Evolutionary conservation across 306 rosid species (phyloP), one percentile per base, ranked within the genome.

Genomic region (Leucaena leucocephala): DNA sequence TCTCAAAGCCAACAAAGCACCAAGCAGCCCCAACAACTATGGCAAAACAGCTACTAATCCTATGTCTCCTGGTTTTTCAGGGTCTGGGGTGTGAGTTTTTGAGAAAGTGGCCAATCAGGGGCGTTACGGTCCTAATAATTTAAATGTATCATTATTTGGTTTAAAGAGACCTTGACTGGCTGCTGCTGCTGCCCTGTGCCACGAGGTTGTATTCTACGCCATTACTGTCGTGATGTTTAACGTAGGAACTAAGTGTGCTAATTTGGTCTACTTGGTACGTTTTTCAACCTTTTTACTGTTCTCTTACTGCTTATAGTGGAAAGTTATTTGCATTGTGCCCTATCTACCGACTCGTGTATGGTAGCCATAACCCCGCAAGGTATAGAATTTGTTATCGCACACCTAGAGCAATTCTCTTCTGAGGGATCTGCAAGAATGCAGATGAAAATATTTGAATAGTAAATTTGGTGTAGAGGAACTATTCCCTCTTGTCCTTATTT

Each of bases 31-130:
- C 98, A 91, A 80, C 97, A 91, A 72, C 11, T 93, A 74, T 93
- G 98, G 98, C 97, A 93, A 74, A 93, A 93, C 89, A 84, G 85
- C 88, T 93, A 93, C 90, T 91, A 84, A 89, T 89, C 87, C 48
- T 38, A 57, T 80, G 67, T 78, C 84, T 72, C 85, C 66, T 34
- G n/a, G 64, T 72, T 82, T 87, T 83, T 86, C 90, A 68, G 91
- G 88, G 87, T 81, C 84, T 68, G 78, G 27, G 27, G 27, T 76
- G 84, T 42, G 86, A 63, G 78, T 86, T 85, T 89, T 89, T 44
- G 69, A 27, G 27, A 27, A 86, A 82, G 93, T 89, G 92, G 92
- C 84, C 89, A 85, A 27, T 58, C 83, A 64, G 79, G 85, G 91
- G 88, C 82, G 72, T 85, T 44, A 76, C 76, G 78, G 83, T 80